Percentiles rank a stretch among this genome's conserved stretches.
Evolutionary conservation across 2,329 filamentous ascomycete species (phyloP).

Genomic region (Penicillium sumatraense): DNA sequence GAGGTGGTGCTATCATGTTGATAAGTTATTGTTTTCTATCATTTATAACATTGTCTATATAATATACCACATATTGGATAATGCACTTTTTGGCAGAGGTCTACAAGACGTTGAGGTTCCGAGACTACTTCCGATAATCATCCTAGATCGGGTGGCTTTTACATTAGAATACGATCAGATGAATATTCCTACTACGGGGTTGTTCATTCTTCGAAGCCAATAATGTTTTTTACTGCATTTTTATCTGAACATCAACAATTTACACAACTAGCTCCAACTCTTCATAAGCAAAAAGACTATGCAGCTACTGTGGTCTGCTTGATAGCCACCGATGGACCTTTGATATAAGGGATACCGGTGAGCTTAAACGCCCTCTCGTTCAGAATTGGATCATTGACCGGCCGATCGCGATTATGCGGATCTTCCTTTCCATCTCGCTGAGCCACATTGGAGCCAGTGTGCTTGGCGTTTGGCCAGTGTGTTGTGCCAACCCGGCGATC

Average conservation of each 20-base stretch:
- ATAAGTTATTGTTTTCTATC: background rate
- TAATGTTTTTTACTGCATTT: too few species aligned
- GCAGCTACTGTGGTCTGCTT: conserved; percentile 2
- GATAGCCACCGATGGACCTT: background rate
- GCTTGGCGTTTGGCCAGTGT: conserved; percentile 41
- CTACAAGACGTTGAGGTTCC: too few species aligned
- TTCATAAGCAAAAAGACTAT: too few species aligned
- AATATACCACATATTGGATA: too few species aligned
- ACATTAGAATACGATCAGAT: too few species aligned
- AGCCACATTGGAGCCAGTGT: conserved; percentile 27
- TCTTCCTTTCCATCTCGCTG: conserved; percentile 24
- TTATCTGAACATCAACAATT: too few species aligned
- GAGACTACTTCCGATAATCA: too few species aligned
- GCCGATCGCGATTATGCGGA: conserved; percentile 40
- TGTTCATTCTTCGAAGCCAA: too few species aligned
- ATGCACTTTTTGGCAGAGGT: too few species aligned
- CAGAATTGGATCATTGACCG: conserved; percentile 46
- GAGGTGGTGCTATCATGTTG: background rate
- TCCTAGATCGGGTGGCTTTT: too few species aligned
- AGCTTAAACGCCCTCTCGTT: conserved; percentile 50
- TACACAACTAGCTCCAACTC: too few species aligned
- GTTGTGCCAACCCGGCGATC: conserved; percentile 47
- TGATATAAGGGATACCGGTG: conserved; percentile 55
- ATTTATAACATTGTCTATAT: background rate
- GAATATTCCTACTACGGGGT: too few species aligned